Percentiles rank a stretch among this genome's conserved stretches.
Evolutionary conservation across 2,329 filamentous ascomycete species (phyloP).

Genomic region (Hypoxylon sp.): DNA sequence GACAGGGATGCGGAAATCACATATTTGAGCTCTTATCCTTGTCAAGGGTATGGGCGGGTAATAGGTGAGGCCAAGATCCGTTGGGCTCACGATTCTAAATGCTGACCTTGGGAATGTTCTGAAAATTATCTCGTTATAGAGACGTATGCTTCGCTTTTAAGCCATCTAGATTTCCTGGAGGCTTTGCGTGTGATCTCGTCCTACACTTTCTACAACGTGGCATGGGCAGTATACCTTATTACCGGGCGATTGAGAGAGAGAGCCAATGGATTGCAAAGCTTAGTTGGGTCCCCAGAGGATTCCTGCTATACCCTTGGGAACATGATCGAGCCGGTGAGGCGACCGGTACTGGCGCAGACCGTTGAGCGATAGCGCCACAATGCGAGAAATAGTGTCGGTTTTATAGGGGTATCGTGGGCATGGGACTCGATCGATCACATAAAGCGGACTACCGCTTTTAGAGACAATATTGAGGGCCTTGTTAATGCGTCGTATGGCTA

Average conservation of each 20-base stretch:
- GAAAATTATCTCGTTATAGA: no score
- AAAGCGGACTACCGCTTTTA: neutral
- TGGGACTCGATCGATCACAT: neutral
- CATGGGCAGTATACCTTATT: neutral
- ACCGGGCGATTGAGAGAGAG: no score
- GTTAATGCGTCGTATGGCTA: neutral
- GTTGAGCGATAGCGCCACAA: neutral
- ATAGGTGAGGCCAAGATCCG: neutral
- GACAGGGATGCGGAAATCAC: constrained; percentile 16
- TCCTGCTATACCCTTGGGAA: neutral
- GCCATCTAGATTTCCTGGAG: no score
- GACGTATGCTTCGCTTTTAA: no score
- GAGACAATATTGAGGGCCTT: neutral
- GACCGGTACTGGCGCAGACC: neutral
- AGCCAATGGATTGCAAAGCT: neutral
- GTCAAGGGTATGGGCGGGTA: neutral
- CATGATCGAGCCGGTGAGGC: neutral
- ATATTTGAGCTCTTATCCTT: neutral
- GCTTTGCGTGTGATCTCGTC: no score
- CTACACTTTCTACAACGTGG: no score
- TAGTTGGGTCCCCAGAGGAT: neutral
- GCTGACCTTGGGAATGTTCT: neutral
- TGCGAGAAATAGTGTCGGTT: neutral
- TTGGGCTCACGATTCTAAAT: neutral
- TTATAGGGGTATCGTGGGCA: neutral